phyloP scores from a whole-genome alignment of 179 eudicot genomes.

The Drosera spatulata region DNA sequence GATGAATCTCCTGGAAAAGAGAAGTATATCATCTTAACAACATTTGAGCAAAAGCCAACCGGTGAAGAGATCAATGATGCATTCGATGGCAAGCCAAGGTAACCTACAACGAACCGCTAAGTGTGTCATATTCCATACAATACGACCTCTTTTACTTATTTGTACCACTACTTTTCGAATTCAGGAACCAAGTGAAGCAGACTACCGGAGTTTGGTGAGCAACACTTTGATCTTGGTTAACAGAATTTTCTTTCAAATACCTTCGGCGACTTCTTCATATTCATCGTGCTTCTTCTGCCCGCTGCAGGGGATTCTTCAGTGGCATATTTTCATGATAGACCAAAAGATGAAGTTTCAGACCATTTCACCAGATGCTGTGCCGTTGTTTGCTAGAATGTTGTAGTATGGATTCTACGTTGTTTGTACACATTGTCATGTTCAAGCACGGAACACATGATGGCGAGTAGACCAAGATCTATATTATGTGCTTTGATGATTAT shows the following conservation, averaged over 20 bases:
- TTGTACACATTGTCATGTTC: no score
- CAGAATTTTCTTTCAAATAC: neutral
- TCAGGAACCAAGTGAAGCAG: slow-evolving; percentile 49
- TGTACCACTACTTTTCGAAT: slow-evolving; percentile 2
- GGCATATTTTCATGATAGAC: slow-evolving; percentile 17
- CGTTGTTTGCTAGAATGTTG: no score
- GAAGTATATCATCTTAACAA: slow-evolving; percentile 56
- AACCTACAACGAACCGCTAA: no score
- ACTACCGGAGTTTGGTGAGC: slow-evolving; percentile 58
- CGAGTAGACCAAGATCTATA: no score
- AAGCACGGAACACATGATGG: no score
- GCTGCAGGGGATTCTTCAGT: slow-evolving; percentile 59
- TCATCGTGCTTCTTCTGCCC: neutral
- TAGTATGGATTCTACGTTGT: no score
- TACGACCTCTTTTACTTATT: neutral
- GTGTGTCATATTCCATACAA: no score
- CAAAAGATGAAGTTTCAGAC: no score
- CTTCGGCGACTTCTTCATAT: neutral
- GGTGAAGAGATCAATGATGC: slow-evolving; percentile 55
- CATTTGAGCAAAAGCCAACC: slow-evolving; percentile 48
- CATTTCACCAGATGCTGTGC: no score
- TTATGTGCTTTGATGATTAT: no score
- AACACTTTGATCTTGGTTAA: neutral
- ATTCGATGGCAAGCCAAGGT: no score
- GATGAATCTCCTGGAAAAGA: slow-evolving; percentile 62